Percentiles rank a stretch among this genome's conserved stretches.
These are phyloP conservation scores for Filosporella fistucella DNA, from an alignment of 495 filamentous ascomycete genomes.

Conservation along the genomic window DNA sequence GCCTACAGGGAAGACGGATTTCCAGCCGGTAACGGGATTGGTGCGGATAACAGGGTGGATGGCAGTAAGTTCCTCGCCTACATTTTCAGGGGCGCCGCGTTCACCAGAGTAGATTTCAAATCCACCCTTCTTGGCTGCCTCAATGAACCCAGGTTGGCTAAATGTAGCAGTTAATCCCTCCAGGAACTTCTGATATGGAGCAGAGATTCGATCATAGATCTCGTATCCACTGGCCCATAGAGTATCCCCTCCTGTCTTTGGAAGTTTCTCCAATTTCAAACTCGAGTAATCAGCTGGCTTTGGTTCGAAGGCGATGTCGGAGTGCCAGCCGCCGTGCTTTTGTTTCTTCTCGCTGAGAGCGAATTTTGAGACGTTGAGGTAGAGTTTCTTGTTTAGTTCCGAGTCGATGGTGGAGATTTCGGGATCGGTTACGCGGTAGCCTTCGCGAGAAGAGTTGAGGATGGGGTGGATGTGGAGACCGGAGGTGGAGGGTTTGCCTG, in stretches of 20 bases:
- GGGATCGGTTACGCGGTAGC: conserved; percentile 52
- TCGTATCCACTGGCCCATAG: conserved; percentile 77
- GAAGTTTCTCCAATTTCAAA: conserved; percentile 56
- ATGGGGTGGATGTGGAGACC: conserved; percentile 72
- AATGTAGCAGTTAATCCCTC: conserved; percentile 66
- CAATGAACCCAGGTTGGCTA: conserved; percentile 54
- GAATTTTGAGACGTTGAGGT: conserved; percentile 31
- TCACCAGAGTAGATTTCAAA: conserved; percentile 49
- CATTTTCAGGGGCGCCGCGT: conserved; percentile 66
- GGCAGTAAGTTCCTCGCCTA: conserved; percentile 55
- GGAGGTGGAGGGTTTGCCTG: conserved; percentile 63
- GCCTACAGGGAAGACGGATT: conserved; percentile 62
- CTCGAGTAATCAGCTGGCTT: conserved; percentile 62
- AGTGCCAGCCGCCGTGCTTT: conserved; percentile 54
- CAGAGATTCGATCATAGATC: conserved; percentile 69
- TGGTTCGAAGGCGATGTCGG: conserved; percentile 66
- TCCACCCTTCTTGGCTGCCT: conserved; percentile 46
- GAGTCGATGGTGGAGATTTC: conserved; percentile 73
- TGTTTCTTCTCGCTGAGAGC: conserved; percentile 28
- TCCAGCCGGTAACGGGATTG: conserved; percentile 83
- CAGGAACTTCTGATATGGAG: conserved; percentile 60
- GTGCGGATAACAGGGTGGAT: conserved; percentile 72
- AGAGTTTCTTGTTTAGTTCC: conserved; percentile 51
- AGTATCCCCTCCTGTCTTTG: conserved; percentile 65
- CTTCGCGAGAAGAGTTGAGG: conserved; percentile 55